These are phyloP conservation scores for Phaffia australis DNA, from an alignment of 768 basidiomycete genomes.

Conservation along the genomic window DNA sequence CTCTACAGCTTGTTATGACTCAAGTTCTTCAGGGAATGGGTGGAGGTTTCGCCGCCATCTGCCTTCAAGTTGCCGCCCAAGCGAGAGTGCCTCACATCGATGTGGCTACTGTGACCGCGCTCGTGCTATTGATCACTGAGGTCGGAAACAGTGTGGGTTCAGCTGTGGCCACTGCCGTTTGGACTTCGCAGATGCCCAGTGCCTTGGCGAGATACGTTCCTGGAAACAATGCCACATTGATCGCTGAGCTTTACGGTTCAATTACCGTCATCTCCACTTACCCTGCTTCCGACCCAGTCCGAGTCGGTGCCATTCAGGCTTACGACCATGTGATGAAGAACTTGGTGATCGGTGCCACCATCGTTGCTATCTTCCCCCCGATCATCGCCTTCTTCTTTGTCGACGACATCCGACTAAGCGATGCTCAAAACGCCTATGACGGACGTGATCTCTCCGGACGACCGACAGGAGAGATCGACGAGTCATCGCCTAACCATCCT, in stretches of 20 bases:
- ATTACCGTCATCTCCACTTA: slow-evolving; percentile 46
- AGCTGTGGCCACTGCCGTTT: slow-evolving; percentile 51
- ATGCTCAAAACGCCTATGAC: slow-evolving; percentile 62
- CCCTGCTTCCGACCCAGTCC: slow-evolving; percentile 47
- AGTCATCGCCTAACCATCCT: no score
- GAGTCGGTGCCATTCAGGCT: slow-evolving; percentile 51
- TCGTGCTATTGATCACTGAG: slow-evolving; percentile 59
- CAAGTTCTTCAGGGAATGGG: slow-evolving; percentile 66
- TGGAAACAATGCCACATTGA: slow-evolving; percentile 39
- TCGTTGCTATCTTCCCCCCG: slow-evolving; percentile 50
- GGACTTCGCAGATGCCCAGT: slow-evolving; percentile 56
- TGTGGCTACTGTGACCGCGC: slow-evolving; percentile 56
- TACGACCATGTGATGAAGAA: slow-evolving; percentile 42
- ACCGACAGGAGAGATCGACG: slow-evolving; percentile 21
- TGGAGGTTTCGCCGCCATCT: slow-evolving; percentile 56
- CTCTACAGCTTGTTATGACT: slow-evolving; percentile 47
- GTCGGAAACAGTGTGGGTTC: slow-evolving; percentile 36
- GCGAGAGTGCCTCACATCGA: slow-evolving; percentile 56
- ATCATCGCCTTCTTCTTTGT: slow-evolving; percentile 51
- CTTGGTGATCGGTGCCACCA: slow-evolving; percentile 48
- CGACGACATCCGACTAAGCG: slow-evolving; percentile 57
- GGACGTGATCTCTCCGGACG: slow-evolving; percentile 34
- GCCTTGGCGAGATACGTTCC: slow-evolving; percentile 50
- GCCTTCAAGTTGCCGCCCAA: slow-evolving; percentile 53
- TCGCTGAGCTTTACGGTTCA: slow-evolving; percentile 48